These are phyloP conservation scores for Striga hermonthica DNA, from an alignment of 305 asterid genomes.

Conservation along the genomic window DNA sequence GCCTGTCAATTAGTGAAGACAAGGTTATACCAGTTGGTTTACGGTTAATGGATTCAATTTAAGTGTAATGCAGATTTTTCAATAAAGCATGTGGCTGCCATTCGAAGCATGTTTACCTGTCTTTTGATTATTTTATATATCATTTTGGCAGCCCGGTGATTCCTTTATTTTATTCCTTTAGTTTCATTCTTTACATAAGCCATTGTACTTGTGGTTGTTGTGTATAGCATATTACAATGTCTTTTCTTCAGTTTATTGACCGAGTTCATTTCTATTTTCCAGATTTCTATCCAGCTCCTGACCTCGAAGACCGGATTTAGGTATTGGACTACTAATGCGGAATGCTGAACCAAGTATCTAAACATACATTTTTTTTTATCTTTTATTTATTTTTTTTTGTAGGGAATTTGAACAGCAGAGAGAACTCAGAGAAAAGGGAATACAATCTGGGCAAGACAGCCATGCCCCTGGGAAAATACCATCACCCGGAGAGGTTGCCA, in stretches of 20 bases:
- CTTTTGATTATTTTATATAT: slow-evolving; percentile 1
- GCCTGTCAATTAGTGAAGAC: neutral
- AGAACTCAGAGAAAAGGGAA: slow-evolving; percentile 83
- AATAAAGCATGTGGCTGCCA: slow-evolving; percentile 13
- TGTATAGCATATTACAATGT: slow-evolving; percentile 15
- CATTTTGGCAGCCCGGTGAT: neutral
- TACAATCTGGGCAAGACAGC: slow-evolving; percentile 54
- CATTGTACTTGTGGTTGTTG: slow-evolving; percentile 10
- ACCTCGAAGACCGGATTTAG: slow-evolving; percentile 99
- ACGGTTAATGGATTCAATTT: no score
- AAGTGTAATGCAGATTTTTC: no score
- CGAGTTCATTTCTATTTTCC: slow-evolving; percentile 44
- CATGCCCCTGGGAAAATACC: slow-evolving; percentile 45
- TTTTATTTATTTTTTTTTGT: slow-evolving; percentile 25
- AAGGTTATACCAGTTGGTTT: no score
- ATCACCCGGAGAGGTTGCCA: slow-evolving; percentile 42
- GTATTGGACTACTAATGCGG: slow-evolving; percentile 34
- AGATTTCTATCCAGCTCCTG: slow-evolving; percentile 90
- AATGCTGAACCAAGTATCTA: slow-evolving; percentile 13
- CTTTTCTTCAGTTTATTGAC: slow-evolving; percentile 31
- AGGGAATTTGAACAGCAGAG: slow-evolving; percentile 99
- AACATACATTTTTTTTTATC: neutral
- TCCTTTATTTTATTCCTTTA: neutral
- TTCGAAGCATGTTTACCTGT: slow-evolving; percentile 18
- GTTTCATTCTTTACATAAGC: slow-evolving; percentile 18